Evolutionary conservation across 2,329 filamentous ascomycete genomes (phyloP).

Genomic region (Alternaria postmessia): DNA sequence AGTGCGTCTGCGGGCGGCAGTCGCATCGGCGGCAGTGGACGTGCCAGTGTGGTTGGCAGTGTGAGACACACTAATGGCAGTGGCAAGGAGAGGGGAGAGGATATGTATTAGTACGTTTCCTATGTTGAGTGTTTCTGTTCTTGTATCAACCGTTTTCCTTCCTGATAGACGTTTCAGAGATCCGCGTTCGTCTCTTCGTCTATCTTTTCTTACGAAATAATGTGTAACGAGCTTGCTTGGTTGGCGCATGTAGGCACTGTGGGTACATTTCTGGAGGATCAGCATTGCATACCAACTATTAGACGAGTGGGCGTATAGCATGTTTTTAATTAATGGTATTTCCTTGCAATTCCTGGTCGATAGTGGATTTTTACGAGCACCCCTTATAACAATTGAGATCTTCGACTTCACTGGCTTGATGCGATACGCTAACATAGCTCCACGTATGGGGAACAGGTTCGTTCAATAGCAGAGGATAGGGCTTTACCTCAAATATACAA

Average conservation of each 20-base stretch:
- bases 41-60: slow-evolving; percentile 32
- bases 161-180: slow-evolving; percentile 9
- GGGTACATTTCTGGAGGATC: background rate
- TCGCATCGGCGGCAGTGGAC: slow-evolving; percentile 26
- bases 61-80: slow-evolving; percentile 19
- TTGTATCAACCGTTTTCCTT: slow-evolving; percentile 4
- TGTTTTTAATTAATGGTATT: background rate
- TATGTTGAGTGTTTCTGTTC: background rate
- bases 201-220: slow-evolving; percentile 15
- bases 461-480: background rate
- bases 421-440: no score
- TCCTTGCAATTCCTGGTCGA: background rate
- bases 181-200: slow-evolving; percentile 1
- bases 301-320: background rate
- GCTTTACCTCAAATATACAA: background rate
- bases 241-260: slow-evolving; percentile 3
- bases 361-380: background rate
- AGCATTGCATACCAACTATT: background rate
- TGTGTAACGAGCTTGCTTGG: slow-evolving; percentile 17
- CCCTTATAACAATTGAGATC: background rate
- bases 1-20: slow-evolving; percentile 29
- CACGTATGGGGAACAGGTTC: background rate
- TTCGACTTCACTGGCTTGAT: background rate
- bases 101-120: slow-evolving; percentile 33
- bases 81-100: slow-evolving; percentile 22